Percentiles rank a stretch among this genome's conserved stretches.
Evolutionary conservation across 768 basidiomycete genomes (phyloP).

Genomic region (Cyclocybe cylindracea): DNA sequence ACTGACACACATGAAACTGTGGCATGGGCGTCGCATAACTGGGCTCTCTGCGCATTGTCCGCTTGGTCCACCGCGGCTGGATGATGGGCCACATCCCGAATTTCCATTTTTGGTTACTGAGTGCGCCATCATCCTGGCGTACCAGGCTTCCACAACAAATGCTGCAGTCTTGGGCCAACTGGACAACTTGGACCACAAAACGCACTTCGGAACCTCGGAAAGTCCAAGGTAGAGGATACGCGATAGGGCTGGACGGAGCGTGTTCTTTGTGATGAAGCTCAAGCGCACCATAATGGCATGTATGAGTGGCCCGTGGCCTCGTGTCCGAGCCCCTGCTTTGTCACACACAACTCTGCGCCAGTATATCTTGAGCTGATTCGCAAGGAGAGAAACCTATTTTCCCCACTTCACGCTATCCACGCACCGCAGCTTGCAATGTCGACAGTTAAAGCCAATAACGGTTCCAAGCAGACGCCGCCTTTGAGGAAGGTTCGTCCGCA

Average conservation of each 20-base stretch:
- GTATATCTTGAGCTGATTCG: not conserved
- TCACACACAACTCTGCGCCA: not conserved
- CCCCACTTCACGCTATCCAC: not conserved
- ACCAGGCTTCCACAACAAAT: no score
- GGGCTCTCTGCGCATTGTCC: not conserved
- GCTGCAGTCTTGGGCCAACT: not conserved
- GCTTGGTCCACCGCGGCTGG: not conserved
- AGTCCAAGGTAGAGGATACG: not conserved
- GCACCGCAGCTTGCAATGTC: not conserved
- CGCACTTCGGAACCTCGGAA: not conserved
- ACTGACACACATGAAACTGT: not conserved
- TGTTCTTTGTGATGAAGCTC: slow-evolving; percentile 15
- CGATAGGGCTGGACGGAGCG: slow-evolving; percentile 7
- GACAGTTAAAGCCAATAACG: not conserved
- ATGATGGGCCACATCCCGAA: not conserved
- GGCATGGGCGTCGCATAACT: not conserved
- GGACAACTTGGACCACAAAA: no score
- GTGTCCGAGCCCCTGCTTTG: slow-evolving; percentile 1
- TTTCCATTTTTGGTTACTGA: not conserved
- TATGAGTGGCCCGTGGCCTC: slow-evolving; percentile 13
- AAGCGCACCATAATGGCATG: slow-evolving; percentile 8
- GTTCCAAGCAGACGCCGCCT: not conserved
- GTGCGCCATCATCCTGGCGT: no score
- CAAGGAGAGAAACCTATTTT: slow-evolving; percentile 2
- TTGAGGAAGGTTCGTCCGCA: slow-evolving; percentile 22